Base-by-base conservation (phyloP, 352 stramenopile species). In the Phytophthora sp. region DNA sequence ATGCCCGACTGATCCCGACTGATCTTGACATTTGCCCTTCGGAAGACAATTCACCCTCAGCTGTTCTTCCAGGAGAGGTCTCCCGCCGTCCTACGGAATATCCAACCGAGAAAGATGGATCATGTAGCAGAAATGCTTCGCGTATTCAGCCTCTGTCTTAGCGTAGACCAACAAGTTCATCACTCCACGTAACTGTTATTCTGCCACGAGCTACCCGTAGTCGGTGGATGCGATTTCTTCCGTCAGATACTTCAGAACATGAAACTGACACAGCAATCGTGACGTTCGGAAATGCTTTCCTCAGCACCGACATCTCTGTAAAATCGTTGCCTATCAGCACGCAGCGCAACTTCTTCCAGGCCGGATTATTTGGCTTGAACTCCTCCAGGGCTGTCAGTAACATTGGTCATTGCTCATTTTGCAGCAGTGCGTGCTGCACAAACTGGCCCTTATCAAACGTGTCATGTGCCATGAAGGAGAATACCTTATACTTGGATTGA, bases 231-330 rank as follows among this genome's bases (percentile, higher is more conserved):
- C n/a, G n/a, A n/a, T n/a, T n/a, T 21, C 18, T 71, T 51, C 5
- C 35, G 23, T 15, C 71, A 44, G 7, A n/a, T 64, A 71, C 27
- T 70, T 74, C 1, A 71, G 42, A 0, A 70, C 68, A 20, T 73
- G 65, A 20, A 74, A 77, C 23, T 77, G 57, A 27, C 64, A 77
- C 4, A 80, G 16, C 12, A 77, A 80, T 46, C 1, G 52, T 67
- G 11, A 57, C 63, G 2, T 33, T 26, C 0, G 59, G 63, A 35
- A 77, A 69, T 0, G 13, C 41, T 20, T 21, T 21, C n/a, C 63
- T 56, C 26, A 74, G 29, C 15, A 54, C 57, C n/a, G 23, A 51
- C n/a, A 73, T 50, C 36, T 77, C 64, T 0, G 50, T 73, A 39
- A 80, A 77, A 13, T 71, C 62, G 23, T 76, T 66, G 31, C 71